Conservation (phyloP, 2,329 filamentous ascomycete species). For the Blastomyces emzantsi region DNA sequence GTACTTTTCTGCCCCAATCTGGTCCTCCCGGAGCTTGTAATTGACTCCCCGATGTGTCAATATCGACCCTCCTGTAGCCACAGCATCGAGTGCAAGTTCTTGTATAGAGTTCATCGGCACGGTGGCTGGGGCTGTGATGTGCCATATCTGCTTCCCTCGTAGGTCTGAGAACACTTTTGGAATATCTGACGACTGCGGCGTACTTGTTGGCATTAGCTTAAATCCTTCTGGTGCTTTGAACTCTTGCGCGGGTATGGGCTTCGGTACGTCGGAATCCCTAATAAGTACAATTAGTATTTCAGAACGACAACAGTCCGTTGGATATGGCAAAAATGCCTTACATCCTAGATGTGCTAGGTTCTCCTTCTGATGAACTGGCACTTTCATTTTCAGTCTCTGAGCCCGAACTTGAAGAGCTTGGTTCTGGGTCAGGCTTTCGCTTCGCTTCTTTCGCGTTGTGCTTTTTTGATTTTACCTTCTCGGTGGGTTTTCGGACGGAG, state of each 20-base stretch:
- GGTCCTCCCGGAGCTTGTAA: slow-evolving; percentile 33
- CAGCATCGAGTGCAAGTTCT: slow-evolving; percentile 35
- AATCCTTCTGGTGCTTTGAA: slow-evolving; percentile 39
- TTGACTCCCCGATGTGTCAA: slow-evolving; percentile 35
- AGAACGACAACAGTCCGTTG: neutral
- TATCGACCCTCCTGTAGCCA: slow-evolving; percentile 34
- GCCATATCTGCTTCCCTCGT: slow-evolving; percentile 40
- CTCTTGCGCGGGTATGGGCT: slow-evolving; percentile 24
- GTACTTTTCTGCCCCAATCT: slow-evolving; percentile 23
- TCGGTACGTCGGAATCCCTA: slow-evolving; percentile 7
- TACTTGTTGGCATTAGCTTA: slow-evolving; percentile 28
- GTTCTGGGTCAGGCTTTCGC: neutral
- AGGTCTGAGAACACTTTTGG: slow-evolving; percentile 32
- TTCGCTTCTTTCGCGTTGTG: slow-evolving; percentile 9
- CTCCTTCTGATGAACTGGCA: slow-evolving; percentile 9
- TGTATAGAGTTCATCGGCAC: slow-evolving; percentile 39
- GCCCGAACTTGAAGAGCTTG: slow-evolving; percentile 18
- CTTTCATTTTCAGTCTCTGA: slow-evolving; percentile 12
- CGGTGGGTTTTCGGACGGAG: neutral
- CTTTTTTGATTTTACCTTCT: slow-evolving; percentile 13
- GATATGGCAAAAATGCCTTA: neutral
- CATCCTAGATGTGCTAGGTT: neutral
- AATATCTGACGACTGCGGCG: slow-evolving; percentile 24
- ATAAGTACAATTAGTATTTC: slow-evolving; percentile 14
- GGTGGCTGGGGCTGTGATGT: slow-evolving; percentile 39